A percentile compares a stretch with the other conserved stretches of the same genome.
phyloP scores from a whole-genome alignment of 139 green algal species.

The Zygnema circumcarinatum region DNA sequence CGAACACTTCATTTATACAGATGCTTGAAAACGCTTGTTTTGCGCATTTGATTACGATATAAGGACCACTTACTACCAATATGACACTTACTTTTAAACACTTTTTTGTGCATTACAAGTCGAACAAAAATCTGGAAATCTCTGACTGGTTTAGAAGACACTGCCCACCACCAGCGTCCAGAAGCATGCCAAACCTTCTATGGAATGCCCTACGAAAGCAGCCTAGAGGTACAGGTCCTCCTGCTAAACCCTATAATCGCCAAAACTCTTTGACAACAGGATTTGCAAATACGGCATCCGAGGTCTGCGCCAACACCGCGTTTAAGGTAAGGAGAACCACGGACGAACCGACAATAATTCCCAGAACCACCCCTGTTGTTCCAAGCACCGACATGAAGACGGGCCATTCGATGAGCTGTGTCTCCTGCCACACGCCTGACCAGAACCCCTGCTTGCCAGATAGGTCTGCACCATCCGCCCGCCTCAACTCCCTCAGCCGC shows the following conservation, averaged over 20 bases:
- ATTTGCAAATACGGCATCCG: conserved; percentile 29
- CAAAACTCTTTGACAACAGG: conserved; percentile 33
- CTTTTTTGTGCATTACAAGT: no score
- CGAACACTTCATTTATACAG: no score
- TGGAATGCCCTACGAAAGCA: no score
- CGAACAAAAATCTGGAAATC: no score
- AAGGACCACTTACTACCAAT: no score
- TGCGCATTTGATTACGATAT: no score
- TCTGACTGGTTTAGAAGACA: no score
- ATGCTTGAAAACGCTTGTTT: no score
- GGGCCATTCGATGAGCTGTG: conserved; percentile 73
- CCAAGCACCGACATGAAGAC: conserved; percentile 56
- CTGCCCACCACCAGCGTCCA: no score
- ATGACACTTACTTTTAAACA: no score
- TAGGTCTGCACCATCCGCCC: not conserved
- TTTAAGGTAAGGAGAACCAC: conserved; percentile 69
- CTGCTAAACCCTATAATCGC: conserved; percentile 32
- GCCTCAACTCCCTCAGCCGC: not conserved
- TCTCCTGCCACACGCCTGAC: conserved; percentile 69
- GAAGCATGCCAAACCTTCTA: no score
- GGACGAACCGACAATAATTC: conserved; percentile 64
- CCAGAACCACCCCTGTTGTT: conserved; percentile 71
- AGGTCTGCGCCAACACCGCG: conserved; percentile 63
- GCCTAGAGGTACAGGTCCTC: no score
- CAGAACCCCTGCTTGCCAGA: conserved; percentile 33